These are phyloP conservation scores for Coemansia reversa DNA, from an alignment of 192 early-diverging fungal genomes.

Conservation along the genomic window DNA sequence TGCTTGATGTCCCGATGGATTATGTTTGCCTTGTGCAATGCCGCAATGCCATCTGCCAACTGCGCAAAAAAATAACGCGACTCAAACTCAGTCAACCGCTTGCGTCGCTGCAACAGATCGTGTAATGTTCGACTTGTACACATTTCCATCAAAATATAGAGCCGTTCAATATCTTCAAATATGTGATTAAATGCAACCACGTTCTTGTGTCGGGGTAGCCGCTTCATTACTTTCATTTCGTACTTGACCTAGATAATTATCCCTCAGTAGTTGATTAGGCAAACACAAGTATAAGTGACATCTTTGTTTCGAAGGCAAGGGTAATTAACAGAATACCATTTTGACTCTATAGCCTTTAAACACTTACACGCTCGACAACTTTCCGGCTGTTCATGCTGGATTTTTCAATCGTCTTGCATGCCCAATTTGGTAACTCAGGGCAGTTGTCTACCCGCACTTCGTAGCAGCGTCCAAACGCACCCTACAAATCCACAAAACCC, in stretches of 20 bases:
- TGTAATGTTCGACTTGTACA: constrained; percentile 88
- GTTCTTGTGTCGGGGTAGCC: constrained; percentile 63
- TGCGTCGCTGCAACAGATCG: constrained; percentile 73
- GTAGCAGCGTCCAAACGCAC: constrained; percentile 88
- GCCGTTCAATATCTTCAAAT: constrained; percentile 85
- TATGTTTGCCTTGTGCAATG: constrained; percentile 76
- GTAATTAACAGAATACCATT: not conserved
- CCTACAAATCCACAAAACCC: constrained; percentile 54
- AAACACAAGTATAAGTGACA: constrained; percentile 3
- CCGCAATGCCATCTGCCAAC: constrained; percentile 73
- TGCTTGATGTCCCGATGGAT: constrained; percentile 97
- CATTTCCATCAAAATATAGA: constrained; percentile 90
- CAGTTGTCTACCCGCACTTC: constrained; percentile 55
- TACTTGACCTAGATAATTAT: constrained; percentile 27
- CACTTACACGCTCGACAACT: constrained; percentile 49
- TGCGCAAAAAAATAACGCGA: constrained; percentile 83
- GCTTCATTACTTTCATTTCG: constrained; percentile 53
- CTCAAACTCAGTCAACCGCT: constrained; percentile 85
- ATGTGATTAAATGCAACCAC: constrained; percentile 78
- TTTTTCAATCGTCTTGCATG: constrained; percentile 64
- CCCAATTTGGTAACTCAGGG: constrained; percentile 54
- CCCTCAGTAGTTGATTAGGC: not conserved
- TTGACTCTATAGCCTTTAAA: not conserved
- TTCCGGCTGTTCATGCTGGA: constrained; percentile 45
- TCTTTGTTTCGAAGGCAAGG: not conserved